phyloP scores from a whole-genome alignment of 2,329 filamentous ascomycete genomes.

The Aspergillus quadricinctus region DNA sequence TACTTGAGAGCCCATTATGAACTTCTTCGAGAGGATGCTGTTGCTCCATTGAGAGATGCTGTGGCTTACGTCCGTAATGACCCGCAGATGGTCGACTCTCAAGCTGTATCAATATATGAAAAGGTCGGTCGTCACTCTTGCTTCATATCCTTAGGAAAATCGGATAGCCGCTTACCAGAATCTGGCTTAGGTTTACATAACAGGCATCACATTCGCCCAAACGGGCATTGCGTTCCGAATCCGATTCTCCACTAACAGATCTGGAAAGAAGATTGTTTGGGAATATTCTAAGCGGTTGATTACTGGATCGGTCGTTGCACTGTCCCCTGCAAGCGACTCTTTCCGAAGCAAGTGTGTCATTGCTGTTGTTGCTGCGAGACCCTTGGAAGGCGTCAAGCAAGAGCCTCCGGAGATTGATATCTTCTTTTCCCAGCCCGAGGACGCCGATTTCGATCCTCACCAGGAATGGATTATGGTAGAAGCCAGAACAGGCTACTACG shows the following conservation, averaged over 20 bases:
- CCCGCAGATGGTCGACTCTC: conserved; percentile 55
- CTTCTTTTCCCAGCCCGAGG: conserved; percentile 59
- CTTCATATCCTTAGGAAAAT: background rate
- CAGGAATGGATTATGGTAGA: conserved; percentile 76
- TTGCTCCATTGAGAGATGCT: conserved; percentile 64
- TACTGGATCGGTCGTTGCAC: conserved; percentile 51
- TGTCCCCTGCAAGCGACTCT: conserved; percentile 52
- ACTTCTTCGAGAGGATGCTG: conserved; percentile 69
- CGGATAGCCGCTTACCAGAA: background rate
- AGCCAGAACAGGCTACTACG: conserved; percentile 68
- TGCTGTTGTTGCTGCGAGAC: conserved; percentile 68
- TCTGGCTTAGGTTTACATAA: conserved; percentile 57
- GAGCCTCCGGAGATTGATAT: conserved; percentile 71
- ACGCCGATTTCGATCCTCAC: conserved; percentile 65
- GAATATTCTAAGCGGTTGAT: conserved; percentile 56
- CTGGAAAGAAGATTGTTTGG: conserved; percentile 66
- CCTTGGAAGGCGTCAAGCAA: conserved; percentile 57
- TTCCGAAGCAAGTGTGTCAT: conserved; percentile 65
- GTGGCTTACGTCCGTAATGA: conserved; percentile 53
- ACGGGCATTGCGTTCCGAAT: conserved; percentile 63
- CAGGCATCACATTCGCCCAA: conserved; percentile 59
- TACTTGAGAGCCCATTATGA: conserved; percentile 73
- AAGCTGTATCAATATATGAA: conserved; percentile 63
- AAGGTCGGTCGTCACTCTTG: conserved; percentile 45
- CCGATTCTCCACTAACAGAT: conserved; percentile 64